phyloP scores from a whole-genome alignment of 352 stramenopile genomes.

The Peronosclerospora sorghi region DNA sequence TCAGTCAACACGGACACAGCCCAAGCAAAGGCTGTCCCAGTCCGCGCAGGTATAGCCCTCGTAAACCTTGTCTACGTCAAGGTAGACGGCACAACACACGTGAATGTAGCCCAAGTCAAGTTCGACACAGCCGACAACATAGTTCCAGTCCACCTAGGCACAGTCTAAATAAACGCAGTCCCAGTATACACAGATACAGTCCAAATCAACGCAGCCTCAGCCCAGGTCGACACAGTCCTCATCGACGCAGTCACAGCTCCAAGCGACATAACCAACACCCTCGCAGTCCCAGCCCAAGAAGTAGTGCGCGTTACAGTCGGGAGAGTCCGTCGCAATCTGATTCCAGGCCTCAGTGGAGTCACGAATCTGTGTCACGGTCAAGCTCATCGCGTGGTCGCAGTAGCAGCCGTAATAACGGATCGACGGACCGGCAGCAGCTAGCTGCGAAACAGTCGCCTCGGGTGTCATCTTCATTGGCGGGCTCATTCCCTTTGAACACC shows the following conservation, averaged over 20 bases:
- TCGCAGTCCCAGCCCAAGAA: neutral
- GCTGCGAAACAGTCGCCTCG: neutral
- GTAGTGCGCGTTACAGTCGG: neutral
- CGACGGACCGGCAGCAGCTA: conserved; percentile 2
- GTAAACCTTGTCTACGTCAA: conserved; percentile 2
- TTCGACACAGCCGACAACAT: neutral
- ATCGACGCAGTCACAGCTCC: conserved; percentile 6
- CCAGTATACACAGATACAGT: neutral
- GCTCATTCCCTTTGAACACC: neutral
- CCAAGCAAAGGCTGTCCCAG: neutral
- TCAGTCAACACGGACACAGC: neutral
- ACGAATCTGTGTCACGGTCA: conserved; percentile 8
- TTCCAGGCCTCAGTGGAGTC: conserved; percentile 6
- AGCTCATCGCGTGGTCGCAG: conserved; percentile 14
- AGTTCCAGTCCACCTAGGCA: conserved; percentile 4
- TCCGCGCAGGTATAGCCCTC: neutral
- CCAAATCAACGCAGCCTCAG: neutral
- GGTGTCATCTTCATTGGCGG: neutral
- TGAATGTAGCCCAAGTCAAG: neutral
- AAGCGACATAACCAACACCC: neutral
- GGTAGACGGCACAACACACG: neutral
- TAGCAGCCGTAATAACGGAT: conserved; percentile 3
- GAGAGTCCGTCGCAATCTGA: conserved; percentile 14
- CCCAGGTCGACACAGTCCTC: neutral
- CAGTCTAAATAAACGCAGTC: conserved; percentile 6